Base-by-base conservation (phyloP, 2,329 filamentous ascomycete genomes). In the Exutisphaerella laricina region DNA sequence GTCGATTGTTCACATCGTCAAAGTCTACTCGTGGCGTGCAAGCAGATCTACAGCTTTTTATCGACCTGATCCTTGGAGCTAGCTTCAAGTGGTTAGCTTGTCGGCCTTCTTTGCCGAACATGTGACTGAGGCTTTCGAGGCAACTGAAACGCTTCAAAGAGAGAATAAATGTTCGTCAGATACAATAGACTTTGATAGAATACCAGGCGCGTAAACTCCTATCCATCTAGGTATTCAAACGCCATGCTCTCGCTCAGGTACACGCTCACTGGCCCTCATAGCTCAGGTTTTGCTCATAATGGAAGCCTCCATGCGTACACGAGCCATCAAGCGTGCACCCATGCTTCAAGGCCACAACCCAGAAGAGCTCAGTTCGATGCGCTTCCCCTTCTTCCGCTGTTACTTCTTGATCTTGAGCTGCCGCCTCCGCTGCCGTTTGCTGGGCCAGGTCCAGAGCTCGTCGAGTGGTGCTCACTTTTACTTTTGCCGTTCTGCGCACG, bases 181-280 rank as follows among this genome's bases (percentile, higher is more conserved):
- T n/a, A n/a, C n/a, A n/a, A n/a, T n/a, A n/a, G 42, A 42, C 20
- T 39, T 41, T 45, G 44, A 40, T 52, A 52, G 45, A 39, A 52
- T 52, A 44, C 32, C 35, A 41, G 42, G 28, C 13, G 31, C 46
- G 29, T 45, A 43, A 46, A 49, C 39, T 45, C 47, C 46, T 50
- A 47, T 50, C 37, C 46, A 36, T 51, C 48, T 51, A 53, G 50
- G 46, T 47, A 39, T 49, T 48, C 44, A 48, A 47, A 51, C 46
- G 45, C 49, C 47, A 45, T 51, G 46, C 46, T 49, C 34, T 40
- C 41, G 43, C 22, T 35, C 22, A 34, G 20, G 18, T 29, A 29
- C 30, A 21, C 16, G 30, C 17, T 34, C 30, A 32, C 34, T n/a
- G n/a, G n/a, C n/a, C n/a, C 14, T 20, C 33, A 35, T 23, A 35